Conservation (phyloP, 768 basidiomycete species). For the Pilatotrama ljubarskyi region DNA sequence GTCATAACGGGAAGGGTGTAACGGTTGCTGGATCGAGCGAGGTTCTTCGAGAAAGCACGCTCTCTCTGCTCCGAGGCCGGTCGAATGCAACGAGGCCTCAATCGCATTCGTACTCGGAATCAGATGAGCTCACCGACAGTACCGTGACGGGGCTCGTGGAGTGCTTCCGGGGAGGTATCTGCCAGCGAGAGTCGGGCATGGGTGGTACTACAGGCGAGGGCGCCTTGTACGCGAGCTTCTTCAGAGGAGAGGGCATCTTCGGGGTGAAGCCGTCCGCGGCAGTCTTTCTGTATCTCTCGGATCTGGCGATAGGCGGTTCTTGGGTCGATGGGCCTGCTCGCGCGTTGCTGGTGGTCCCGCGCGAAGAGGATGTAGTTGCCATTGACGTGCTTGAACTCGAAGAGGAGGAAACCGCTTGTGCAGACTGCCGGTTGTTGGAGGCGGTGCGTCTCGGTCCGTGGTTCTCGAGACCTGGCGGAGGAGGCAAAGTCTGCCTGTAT, state of each 20-base stretch:
- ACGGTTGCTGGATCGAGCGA: too few relatives aligned
- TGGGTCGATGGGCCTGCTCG: neutral
- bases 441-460: neutral
- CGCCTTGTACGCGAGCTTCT: constrained; percentile 4
- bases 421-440: neutral
- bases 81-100: too few relatives aligned
- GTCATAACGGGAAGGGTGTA: too few relatives aligned
- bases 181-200: neutral
- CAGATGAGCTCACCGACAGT: constrained; percentile 1
- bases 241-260: constrained; percentile 8
- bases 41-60: too few relatives aligned
- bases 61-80: too few relatives aligned
- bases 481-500: neutral
- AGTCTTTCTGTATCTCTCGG: neutral
- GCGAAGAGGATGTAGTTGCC: neutral
- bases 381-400: neutral
- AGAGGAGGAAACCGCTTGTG: neutral
- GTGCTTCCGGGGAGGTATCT: constrained; percentile 6
- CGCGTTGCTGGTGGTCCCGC: neutral
- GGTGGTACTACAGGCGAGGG: neutral
- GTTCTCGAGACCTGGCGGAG: neutral
- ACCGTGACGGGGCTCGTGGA: neutral
- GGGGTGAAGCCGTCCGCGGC: constrained; percentile 8
- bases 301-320: neutral
- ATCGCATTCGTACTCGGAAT: neutral